Percentiles rank a stretch among this genome's conserved stretches.
phyloP scores from a whole-genome alignment of 2,329 filamentous ascomycete species.

The Phaeosphaeriaceae sp. region DNA sequence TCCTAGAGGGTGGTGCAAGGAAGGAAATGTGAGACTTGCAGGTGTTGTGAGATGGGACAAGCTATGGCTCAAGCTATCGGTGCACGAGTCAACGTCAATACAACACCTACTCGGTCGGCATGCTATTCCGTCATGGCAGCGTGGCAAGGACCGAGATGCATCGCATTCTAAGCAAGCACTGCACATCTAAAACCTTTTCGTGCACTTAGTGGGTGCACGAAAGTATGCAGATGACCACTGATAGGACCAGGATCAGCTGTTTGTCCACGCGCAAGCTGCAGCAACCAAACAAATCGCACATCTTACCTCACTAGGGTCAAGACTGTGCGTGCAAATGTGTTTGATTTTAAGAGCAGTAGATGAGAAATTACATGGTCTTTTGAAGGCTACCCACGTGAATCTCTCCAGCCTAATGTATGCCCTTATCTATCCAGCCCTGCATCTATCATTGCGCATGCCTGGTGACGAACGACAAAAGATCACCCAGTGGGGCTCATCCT shows the following conservation, averaged over 20 bases:
- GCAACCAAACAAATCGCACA: conserved; percentile 12
- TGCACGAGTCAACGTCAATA: conserved; percentile 18
- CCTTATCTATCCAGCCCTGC: too few relatives aligned
- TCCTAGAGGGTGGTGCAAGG: conserved; percentile 7
- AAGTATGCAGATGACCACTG: conserved; percentile 32
- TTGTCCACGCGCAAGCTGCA: conserved; percentile 10
- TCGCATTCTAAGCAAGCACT: conserved; percentile 12
- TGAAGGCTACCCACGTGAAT: too few relatives aligned
- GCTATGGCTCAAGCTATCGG: conserved; percentile 14
- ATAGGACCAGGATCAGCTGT: conserved; percentile 16
- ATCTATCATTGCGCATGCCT: not conserved
- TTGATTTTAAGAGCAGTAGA: not conserved
- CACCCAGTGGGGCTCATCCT: conserved; percentile 4
- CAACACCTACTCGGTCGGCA: conserved; percentile 13
- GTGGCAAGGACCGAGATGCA: conserved; percentile 10
- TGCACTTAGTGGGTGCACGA: conserved; percentile 13
- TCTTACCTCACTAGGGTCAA: conserved; percentile 16
- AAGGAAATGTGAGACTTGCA: not conserved
- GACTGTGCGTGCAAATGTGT: not conserved
- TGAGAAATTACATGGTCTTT: too few relatives aligned
- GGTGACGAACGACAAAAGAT: conserved; percentile 2
- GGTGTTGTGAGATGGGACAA: conserved; percentile 6
- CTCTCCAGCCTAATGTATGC: too few relatives aligned
- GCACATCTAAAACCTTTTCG: conserved; percentile 7
- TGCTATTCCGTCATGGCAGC: conserved; percentile 6